Conservation (phyloP, 768 basidiomycete genomes). For the Podaxis pistillaris region DNA sequence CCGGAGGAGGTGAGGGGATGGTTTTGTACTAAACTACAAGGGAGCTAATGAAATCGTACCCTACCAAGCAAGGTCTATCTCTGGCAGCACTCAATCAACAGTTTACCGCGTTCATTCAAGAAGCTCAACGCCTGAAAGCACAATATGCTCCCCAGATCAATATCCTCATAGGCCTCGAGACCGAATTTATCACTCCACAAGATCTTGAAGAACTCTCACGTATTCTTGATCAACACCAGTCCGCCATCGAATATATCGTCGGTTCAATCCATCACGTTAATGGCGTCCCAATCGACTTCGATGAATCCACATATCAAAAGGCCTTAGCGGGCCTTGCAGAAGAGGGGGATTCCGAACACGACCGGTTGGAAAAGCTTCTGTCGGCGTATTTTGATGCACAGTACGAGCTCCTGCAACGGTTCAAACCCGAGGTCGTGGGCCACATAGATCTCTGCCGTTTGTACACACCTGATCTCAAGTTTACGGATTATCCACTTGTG, state of each 20-base stretch:
- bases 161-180: conserved; percentile 89
- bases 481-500: conserved; percentile 57
- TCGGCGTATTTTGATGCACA: conserved; percentile 86
- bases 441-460: conserved; percentile 93
- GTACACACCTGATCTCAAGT: conserved; percentile 62
- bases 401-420: conserved; percentile 60
- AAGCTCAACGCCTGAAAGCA: conserved; percentile 75
- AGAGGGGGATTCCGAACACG: conserved; percentile 25
- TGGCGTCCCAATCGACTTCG: conserved; percentile 90
- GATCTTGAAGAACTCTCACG: conserved; percentile 61
- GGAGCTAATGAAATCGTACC: conserved; percentile 4
- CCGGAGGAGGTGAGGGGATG: conserved; percentile 80
- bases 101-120: conserved; percentile 71
- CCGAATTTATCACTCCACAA: conserved; percentile 74
- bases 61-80: conserved; percentile 51
- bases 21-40: not conserved
- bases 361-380: conserved; percentile 47
- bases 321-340: conserved; percentile 46
- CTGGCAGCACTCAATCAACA: conserved; percentile 52
- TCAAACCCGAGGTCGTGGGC: conserved; percentile 86
- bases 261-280: conserved; percentile 93
- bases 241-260: conserved; percentile 81
- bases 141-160: conserved; percentile 63
- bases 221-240: conserved; percentile 47
- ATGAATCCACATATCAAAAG: conserved; percentile 62